These are phyloP conservation scores for Malbranchea zuffiana DNA, from an alignment of 2,329 filamentous ascomycete species.

Conservation along the genomic window DNA sequence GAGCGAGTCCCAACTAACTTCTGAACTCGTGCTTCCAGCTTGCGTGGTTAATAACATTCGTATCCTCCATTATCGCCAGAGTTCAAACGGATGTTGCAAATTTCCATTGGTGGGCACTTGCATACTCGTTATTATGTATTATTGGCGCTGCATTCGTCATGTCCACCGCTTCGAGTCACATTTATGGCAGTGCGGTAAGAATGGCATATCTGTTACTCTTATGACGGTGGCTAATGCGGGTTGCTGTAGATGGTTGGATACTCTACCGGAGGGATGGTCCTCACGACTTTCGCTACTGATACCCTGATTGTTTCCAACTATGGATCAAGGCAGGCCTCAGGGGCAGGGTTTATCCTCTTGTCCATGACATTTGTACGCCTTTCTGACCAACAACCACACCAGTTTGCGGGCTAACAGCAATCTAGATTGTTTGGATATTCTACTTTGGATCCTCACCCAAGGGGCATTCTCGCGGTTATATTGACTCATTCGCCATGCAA, in stretches of 20 bases:
- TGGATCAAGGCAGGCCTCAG: conserved; percentile 65
- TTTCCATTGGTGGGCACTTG: conserved; percentile 84
- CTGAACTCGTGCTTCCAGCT: conserved; percentile 51
- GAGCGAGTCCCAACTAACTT: conserved; percentile 36
- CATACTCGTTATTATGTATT: conserved; percentile 77
- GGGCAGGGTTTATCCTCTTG: conserved; percentile 84
- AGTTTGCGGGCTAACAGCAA: background rate
- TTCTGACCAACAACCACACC: background rate
- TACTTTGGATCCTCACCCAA: conserved; percentile 93
- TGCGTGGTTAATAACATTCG: conserved; percentile 88
- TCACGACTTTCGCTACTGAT: conserved; percentile 79
- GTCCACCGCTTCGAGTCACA: conserved; percentile 70
- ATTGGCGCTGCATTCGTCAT: conserved; percentile 70
- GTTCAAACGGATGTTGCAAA: conserved; percentile 56
- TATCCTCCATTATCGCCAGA: conserved; percentile 67
- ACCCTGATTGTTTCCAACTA: conserved; percentile 60
- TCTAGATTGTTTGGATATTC: conserved; percentile 91
- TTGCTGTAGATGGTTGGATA: conserved; percentile 62
- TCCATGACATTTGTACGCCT: conserved; percentile 78
- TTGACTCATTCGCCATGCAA: conserved; percentile 89
- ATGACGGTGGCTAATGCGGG: conserved; percentile 2
- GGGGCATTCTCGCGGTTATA: conserved; percentile 73
- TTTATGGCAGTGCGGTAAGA: conserved; percentile 75
- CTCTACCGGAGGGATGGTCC: conserved; percentile 68
- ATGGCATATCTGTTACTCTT: too few species aligned